phyloP scores from a whole-genome alignment of 805 yeast species.

The Torulaspora delbrueckii region DNA sequence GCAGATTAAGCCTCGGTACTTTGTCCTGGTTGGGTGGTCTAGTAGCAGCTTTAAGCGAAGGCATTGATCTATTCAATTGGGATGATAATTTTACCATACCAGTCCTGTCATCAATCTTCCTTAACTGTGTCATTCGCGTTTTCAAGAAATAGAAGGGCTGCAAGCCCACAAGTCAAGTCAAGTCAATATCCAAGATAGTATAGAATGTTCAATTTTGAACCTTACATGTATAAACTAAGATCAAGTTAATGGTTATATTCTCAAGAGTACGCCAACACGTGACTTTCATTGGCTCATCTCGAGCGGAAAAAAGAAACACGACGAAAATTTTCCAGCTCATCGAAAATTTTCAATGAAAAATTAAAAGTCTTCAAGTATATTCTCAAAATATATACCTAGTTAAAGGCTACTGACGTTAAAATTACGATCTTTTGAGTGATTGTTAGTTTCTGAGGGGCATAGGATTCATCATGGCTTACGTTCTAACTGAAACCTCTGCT shows the following conservation, averaged over 20 bases:
- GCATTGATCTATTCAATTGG: constrained; percentile 65
- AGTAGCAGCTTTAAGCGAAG: constrained; percentile 83
- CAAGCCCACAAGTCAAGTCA: neutral
- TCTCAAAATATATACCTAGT: neutral
- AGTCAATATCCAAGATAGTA: neutral
- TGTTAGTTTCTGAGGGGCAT: neutral
- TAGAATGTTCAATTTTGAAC: constrained; percentile 5
- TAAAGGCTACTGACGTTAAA: constrained; percentile 1
- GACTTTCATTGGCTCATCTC: neutral
- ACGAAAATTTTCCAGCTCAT: constrained; percentile 25
- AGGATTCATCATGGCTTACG: constrained; percentile 59
- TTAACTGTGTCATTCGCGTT: constrained; percentile 44
- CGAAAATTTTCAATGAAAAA: constrained; percentile 22
- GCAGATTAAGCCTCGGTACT: constrained; percentile 47
- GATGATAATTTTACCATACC: constrained; percentile 97
- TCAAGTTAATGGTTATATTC: neutral
- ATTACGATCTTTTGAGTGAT: neutral
- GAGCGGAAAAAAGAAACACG: neutral
- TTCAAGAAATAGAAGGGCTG: constrained; percentile 22
- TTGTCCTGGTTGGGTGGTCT: constrained; percentile 66
- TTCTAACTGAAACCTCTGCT: constrained; percentile 96
- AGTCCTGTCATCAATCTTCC: constrained; percentile 66
- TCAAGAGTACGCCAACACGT: neutral
- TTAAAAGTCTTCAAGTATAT: neutral
- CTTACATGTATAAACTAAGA: neutral